Evolutionary conservation across 2,329 filamentous ascomycete genomes (phyloP), one percentile per base, ranked within the genome.

Genomic region (Aspergillus tamarii): DNA sequence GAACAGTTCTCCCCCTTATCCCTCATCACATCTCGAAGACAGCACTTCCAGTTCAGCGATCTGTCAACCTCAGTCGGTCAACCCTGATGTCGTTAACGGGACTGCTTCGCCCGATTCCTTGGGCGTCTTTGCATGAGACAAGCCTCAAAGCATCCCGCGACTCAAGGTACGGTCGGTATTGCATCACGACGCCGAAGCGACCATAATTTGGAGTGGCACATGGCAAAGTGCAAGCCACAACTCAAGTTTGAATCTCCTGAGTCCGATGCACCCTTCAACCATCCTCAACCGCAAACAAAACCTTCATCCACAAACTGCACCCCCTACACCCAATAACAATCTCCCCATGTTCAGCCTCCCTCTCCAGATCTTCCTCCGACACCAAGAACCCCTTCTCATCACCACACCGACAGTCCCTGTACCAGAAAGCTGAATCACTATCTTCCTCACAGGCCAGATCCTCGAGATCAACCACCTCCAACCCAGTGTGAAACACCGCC

Each of bases 261-360:
- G 19, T 19, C 45, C 50, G 30, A 48, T 26, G 43, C 14, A 41
- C 63, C 19, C 21, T 48, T 52, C 53, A 43, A 16, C 57, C 61
- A 30, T 62, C 64, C 62, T 82, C 82, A 54, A 85, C 81, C 26
- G 82, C 84, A 79, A 89, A 89, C 66, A 85, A 76, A 52, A 89
- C 82, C 73, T 84, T 84, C 64, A 89, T 79, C 84, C 85, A 89
- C 63, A 89, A 79, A 80, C 87, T 89, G 75, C 87, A 89, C 41
- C 87, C 87, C 62, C 80, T 79, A 78, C 87, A 89, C 2, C 86
- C 86, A 21, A 87, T 81, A 53, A 87, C 77, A 64, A 89, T 78
- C 76, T 89, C 87, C 28, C 82, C 84, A 66, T 82, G 80, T 57
- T 80, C 78, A 41, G 77, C 79, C 69, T 85, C 84, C 64, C 73